Evolutionary conservation across 257 asterid genomes (phyloP).

Genomic region (Ophiorrhiza pumila): DNA sequence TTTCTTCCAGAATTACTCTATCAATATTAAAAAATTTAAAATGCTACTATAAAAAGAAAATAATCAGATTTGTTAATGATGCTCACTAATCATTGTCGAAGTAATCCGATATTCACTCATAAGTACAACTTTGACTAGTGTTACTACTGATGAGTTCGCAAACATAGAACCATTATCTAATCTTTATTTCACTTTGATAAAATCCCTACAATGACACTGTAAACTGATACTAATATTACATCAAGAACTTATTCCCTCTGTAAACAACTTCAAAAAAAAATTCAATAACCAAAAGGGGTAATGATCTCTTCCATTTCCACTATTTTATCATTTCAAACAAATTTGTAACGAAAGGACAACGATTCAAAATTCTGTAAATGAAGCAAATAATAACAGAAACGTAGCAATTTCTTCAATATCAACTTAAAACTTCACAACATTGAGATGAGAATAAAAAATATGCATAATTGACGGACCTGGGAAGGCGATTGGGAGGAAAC

Average conservation of each 20-base stretch:
- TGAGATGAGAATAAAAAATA: background rate
- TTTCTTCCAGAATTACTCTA: background rate
- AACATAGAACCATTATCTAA: no score
- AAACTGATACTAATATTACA: no score
- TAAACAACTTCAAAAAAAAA: no score
- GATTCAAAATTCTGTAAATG: background rate
- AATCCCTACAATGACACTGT: no score
- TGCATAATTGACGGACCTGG: constrained; percentile 41
- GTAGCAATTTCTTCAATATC: background rate
- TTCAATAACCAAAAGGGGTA: background rate
- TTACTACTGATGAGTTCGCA: no score
- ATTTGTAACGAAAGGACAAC: background rate
- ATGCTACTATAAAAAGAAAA: background rate
- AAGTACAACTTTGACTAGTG: no score
- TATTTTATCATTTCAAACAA: background rate
- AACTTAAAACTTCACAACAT: background rate
- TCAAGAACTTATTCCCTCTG: no score
- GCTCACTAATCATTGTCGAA: no score
- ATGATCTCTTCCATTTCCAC: background rate
- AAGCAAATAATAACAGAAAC: no score
- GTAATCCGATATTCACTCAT: no score
- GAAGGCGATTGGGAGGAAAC: constrained; percentile 24
- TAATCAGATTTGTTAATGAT: background rate
- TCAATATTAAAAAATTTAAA: background rate
- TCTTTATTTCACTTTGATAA: no score